These are phyloP conservation scores for Trichoderma arundinaceum DNA, from an alignment of 2,329 filamentous ascomycete species.

Conservation along the genomic window DNA sequence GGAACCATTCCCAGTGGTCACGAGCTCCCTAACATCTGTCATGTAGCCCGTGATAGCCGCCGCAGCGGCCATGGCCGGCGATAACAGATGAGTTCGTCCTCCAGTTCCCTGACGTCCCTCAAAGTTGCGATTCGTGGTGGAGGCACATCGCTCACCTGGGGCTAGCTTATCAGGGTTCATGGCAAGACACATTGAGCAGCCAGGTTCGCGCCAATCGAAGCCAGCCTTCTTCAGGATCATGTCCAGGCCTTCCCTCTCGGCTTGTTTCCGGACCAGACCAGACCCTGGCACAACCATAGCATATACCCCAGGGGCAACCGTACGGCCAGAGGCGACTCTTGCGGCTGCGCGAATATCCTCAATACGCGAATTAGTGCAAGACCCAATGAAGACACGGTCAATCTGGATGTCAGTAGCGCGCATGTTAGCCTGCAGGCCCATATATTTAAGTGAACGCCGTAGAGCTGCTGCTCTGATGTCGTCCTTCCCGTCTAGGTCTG, in stretches of 20 bases:
- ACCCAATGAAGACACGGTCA: slow-evolving; percentile 98
- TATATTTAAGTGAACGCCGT: slow-evolving; percentile 87
- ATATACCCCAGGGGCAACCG: slow-evolving; percentile 83
- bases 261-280: slow-evolving; percentile 88
- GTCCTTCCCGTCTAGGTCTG: slow-evolving; percentile 76
- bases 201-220: slow-evolving; percentile 97
- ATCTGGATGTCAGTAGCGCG: slow-evolving; percentile 88
- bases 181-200: slow-evolving; percentile 97
- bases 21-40: slow-evolving; percentile 83
- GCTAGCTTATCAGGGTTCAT: slow-evolving; percentile 99
- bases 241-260: slow-evolving; percentile 89
- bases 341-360: slow-evolving; percentile 92
- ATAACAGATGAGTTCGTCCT: slow-evolving; percentile 93
- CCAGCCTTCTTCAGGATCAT: slow-evolving; percentile 90
- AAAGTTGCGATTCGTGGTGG: slow-evolving; percentile 96
- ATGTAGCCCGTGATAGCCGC: slow-evolving; percentile 89
- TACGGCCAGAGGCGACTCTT: slow-evolving; percentile 82
- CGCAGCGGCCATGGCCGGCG: slow-evolving; percentile 92
- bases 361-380: slow-evolving; percentile 95
- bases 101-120: slow-evolving; percentile 92
- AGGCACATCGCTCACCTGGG: slow-evolving; percentile 89
- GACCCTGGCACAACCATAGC: slow-evolving; percentile 97
- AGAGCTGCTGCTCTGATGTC: slow-evolving; percentile 75
- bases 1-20: slow-evolving; percentile 62
- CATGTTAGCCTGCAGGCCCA: slow-evolving; percentile 86